Evolutionary conservation across 345 rosid genomes (phyloP).

Genomic region (Salix udensis): DNA sequence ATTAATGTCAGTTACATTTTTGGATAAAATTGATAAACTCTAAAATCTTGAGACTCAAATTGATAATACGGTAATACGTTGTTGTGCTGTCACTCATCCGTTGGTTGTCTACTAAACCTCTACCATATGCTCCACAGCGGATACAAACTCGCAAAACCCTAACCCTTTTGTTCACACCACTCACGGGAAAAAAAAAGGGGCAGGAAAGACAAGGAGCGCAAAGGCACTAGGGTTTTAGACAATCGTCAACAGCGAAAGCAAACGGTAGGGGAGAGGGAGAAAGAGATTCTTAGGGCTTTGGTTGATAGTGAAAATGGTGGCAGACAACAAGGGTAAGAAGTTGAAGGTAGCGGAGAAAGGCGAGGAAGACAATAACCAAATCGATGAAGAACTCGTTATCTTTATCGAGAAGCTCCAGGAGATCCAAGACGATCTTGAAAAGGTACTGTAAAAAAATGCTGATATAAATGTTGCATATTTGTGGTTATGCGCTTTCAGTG

Average conservation of each 20-base stretch:
- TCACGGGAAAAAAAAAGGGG: not conserved
- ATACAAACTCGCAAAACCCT: constrained; percentile 70
- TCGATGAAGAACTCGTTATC: constrained; percentile 73
- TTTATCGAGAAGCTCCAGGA: constrained; percentile 95
- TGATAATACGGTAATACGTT: not conserved
- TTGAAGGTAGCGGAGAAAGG: constrained; percentile 53
- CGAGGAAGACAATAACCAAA: constrained; percentile 63
- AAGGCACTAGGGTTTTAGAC: constrained; percentile 46
- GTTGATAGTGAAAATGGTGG: constrained; percentile 49
- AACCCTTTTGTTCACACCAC: constrained; percentile 25
- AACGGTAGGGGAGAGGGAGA: not conserved
- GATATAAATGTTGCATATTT: not conserved
- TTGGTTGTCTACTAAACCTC: not conserved
- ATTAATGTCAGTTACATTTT: too few species aligned
- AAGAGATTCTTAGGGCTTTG: not conserved
- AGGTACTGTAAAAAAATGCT: constrained; percentile 38
- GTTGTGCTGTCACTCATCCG: constrained; percentile 1
- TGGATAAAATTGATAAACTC: too few species aligned
- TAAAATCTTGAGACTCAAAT: not conserved
- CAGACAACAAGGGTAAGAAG: constrained; percentile 84
- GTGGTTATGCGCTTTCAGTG: not conserved
- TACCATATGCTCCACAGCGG: not conserved
- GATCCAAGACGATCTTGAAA: constrained; percentile 94
- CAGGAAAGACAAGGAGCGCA: not conserved
- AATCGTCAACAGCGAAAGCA: not conserved